Evolutionary conservation across 2,329 filamentous ascomycete genomes (phyloP).

Genomic region (Hypoxylon rubiginosum): DNA sequence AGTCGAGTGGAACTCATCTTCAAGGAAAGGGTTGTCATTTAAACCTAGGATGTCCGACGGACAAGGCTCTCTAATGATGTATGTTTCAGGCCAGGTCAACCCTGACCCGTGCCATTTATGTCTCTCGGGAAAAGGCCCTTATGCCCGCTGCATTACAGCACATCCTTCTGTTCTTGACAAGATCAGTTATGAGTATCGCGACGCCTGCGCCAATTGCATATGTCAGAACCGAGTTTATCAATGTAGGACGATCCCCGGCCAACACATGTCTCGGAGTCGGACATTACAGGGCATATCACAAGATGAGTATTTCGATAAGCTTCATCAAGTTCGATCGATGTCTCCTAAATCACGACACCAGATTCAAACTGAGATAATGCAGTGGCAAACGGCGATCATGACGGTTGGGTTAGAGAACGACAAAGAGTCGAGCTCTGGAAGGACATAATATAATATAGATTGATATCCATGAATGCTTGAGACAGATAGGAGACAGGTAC

Average conservation of each 20-base stretch:
- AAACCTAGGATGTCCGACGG: constrained; percentile 45
- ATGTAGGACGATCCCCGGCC: constrained; percentile 19
- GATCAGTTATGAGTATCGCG: too few species aligned
- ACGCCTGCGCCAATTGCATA: constrained; percentile 51
- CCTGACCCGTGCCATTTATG: constrained; percentile 50
- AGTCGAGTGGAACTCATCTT: constrained; percentile 51
- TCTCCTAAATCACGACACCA: constrained; percentile 46
- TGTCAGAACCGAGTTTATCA: constrained; percentile 44
- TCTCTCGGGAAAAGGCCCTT: constrained; percentile 48
- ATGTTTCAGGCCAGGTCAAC: constrained; percentile 48
- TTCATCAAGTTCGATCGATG: constrained; percentile 40
- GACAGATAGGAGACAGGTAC: constrained; percentile 20
- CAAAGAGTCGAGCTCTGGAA: too few species aligned
- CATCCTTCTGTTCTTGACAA: constrained; percentile 44
- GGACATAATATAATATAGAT: neutral
- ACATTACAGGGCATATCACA: constrained; percentile 23
- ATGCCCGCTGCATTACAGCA: constrained; percentile 45
- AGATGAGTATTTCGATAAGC: constrained; percentile 46
- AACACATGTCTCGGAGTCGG: constrained; percentile 26
- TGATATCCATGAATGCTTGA: constrained; percentile 13
- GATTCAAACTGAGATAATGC: constrained; percentile 46
- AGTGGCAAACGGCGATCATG: constrained; percentile 51
- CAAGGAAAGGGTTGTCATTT: too few species aligned
- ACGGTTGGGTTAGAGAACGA: too few species aligned
- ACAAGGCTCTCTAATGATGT: constrained; percentile 50